Evolutionary conservation across 352 stramenopile species (phyloP).

Genomic region (Phytophthora quininea): DNA sequence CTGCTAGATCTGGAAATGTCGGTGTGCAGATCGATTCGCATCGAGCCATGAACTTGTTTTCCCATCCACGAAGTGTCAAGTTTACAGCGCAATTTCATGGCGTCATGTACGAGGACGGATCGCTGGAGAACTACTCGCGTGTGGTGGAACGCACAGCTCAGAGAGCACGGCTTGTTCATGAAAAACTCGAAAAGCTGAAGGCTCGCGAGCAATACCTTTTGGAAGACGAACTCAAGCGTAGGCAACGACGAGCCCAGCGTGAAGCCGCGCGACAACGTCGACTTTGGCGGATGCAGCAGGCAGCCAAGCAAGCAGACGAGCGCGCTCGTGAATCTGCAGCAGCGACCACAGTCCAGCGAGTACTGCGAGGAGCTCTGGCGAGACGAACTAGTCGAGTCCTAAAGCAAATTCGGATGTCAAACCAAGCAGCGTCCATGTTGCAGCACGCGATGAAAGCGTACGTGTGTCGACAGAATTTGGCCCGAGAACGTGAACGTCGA

Average conservation of each 20-base stretch:
- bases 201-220: slow-evolving; percentile 49
- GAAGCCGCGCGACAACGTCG: slow-evolving; percentile 50
- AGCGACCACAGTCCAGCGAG: slow-evolving; percentile 48
- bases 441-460: slow-evolving; percentile 44
- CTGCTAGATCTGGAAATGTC: slow-evolving; percentile 71
- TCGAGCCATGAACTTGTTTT: slow-evolving; percentile 60
- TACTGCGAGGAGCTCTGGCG: slow-evolving; percentile 44
- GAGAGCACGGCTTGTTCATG: slow-evolving; percentile 44
- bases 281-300: slow-evolving; percentile 57
- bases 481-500: slow-evolving; percentile 26
- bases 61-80: slow-evolving; percentile 56
- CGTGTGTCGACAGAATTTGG: slow-evolving; percentile 27
- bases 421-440: slow-evolving; percentile 40
- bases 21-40: slow-evolving; percentile 81
- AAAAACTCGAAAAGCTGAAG: slow-evolving; percentile 57
- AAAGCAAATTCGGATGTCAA: slow-evolving; percentile 15
- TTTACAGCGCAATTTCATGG: slow-evolving; percentile 80
- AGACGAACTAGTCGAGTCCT: slow-evolving; percentile 15
- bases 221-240: slow-evolving; percentile 45
- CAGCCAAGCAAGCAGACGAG: slow-evolving; percentile 51
- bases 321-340: slow-evolving; percentile 43
- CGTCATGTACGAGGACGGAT: slow-evolving; percentile 66
- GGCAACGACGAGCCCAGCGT: slow-evolving; percentile 42
- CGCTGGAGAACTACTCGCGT: slow-evolving; percentile 73
- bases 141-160: slow-evolving; percentile 62